Conservation (phyloP, 2,329 filamentous ascomycete species). For the Boeremia exigua region DNA sequence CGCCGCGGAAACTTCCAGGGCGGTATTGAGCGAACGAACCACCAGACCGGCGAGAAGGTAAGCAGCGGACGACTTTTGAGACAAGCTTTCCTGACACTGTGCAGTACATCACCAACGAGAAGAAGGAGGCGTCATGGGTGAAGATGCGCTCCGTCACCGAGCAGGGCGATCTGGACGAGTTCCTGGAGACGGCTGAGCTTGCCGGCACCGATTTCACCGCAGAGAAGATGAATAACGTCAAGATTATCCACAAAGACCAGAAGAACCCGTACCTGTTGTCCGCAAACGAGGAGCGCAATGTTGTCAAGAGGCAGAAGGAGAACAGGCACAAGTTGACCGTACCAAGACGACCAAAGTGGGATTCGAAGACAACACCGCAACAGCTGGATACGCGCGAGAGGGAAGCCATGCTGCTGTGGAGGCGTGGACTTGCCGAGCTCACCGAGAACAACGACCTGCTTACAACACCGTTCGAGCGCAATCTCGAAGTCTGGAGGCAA, state of each 20-base stretch:
- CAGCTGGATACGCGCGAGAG: slow-evolving; percentile 82
- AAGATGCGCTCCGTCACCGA: slow-evolving; percentile 99
- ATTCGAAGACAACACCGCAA: slow-evolving; percentile 79
- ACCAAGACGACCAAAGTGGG: slow-evolving; percentile 87
- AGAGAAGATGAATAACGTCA: slow-evolving; percentile 98
- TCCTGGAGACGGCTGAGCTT: slow-evolving; percentile 91
- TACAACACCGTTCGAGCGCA: slow-evolving; percentile 97
- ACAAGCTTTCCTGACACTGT: slow-evolving; percentile 33
- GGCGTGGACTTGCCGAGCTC: slow-evolving; percentile 86
- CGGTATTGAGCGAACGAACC: slow-evolving; percentile 73
- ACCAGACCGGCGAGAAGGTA: slow-evolving; percentile 78
- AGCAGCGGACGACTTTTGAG: slow-evolving; percentile 13
- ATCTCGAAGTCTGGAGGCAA: slow-evolving; percentile 97
- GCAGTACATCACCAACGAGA: slow-evolving; percentile 87
- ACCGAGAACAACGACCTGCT: slow-evolving; percentile 93
- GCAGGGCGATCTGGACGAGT: slow-evolving; percentile 95
- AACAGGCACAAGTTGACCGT: slow-evolving; percentile 84
- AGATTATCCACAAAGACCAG: slow-evolving; percentile 96
- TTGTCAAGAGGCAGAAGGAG: slow-evolving; percentile 80
- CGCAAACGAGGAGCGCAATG: slow-evolving; percentile 78
- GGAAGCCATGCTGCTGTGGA: slow-evolving; percentile 84
- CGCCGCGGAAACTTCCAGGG: slow-evolving; percentile 70
- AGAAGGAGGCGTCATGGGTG: slow-evolving; percentile 92
- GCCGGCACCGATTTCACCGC: slow-evolving; percentile 99
- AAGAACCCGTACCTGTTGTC: slow-evolving; percentile 94